phyloP scores from a whole-genome alignment of 2,329 filamentous ascomycete genomes.

The Kalaharituber pfeilii region DNA sequence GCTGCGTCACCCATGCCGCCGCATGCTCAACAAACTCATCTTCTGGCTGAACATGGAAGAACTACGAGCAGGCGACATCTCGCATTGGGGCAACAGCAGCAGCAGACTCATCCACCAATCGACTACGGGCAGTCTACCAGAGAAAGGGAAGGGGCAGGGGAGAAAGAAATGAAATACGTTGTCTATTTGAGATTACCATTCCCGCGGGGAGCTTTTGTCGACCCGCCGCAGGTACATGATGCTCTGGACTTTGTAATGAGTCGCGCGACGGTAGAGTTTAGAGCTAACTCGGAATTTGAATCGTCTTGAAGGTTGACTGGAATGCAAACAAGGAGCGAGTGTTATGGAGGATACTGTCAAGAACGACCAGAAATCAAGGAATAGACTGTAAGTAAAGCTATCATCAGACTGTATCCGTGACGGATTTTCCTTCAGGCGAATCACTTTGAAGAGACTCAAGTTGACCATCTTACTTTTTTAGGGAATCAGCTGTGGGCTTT shows the following conservation, averaged over 20 bases:
- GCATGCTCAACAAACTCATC: background rate
- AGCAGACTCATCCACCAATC: background rate
- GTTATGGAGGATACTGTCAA: slow-evolving; percentile 78
- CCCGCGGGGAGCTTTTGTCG: slow-evolving; percentile 67
- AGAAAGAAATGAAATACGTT: slow-evolving; percentile 39
- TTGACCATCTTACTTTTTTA: background rate
- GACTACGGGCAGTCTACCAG: background rate
- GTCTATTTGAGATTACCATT: slow-evolving; percentile 85
- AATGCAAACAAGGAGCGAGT: slow-evolving; percentile 68
- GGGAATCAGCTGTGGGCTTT: background rate
- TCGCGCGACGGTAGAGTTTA: background rate
- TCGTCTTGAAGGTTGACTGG: slow-evolving; percentile 56
- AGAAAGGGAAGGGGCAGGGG: background rate
- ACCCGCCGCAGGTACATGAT: slow-evolving; percentile 59
- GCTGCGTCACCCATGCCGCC: too few species aligned
- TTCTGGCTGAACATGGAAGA: background rate
- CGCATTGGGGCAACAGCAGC: background rate
- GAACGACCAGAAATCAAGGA: slow-evolving; percentile 57
- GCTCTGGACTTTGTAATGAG: background rate
- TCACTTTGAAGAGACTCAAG: too few species aligned
- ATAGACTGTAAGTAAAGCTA: slow-evolving; percentile 53
- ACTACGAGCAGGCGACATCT: background rate
- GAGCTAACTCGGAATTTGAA: slow-evolving; percentile 1
- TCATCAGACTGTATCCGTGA: background rate
- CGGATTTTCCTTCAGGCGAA: too few species aligned